Evolutionary conservation across 2,329 filamentous ascomycete species (phyloP).

Genomic region (Colletotrichum eremochloae): DNA sequence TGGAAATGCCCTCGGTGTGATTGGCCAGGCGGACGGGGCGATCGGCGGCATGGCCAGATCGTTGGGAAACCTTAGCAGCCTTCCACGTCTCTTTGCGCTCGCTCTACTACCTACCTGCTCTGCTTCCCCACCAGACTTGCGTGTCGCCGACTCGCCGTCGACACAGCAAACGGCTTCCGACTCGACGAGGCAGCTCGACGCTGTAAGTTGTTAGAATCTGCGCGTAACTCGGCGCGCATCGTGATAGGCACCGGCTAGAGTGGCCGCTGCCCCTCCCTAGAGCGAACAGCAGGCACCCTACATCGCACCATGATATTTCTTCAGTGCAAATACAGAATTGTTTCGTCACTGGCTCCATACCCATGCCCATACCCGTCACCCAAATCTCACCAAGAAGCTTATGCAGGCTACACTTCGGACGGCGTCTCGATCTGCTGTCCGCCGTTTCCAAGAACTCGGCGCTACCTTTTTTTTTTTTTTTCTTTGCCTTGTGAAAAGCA

Average conservation of each 20-base stretch:
- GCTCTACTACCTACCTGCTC: too few species aligned
- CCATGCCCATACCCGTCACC: neutral
- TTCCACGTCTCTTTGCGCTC: slow-evolving; percentile 3
- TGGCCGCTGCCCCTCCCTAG: neutral
- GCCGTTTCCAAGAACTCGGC: slow-evolving; percentile 21
- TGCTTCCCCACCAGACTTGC: neutral
- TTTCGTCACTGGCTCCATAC: neutral
- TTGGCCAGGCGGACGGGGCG: slow-evolving; percentile 22
- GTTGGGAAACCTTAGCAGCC: slow-evolving; percentile 28
- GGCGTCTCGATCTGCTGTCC: slow-evolving; percentile 33
- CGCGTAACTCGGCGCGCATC: neutral
- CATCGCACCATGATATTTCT: neutral
- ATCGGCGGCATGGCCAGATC: slow-evolving; percentile 40
- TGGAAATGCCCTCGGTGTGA: slow-evolving; percentile 25
- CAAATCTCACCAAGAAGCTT: slow-evolving; percentile 3
- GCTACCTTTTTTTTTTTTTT: neutral
- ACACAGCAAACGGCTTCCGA: neutral
- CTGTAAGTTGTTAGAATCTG: neutral
- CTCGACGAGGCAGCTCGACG: slow-evolving; percentile 3
- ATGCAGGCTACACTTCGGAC: slow-evolving; percentile 31
- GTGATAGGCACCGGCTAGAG: neutral
- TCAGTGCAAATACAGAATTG: neutral
- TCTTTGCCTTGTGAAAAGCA: slow-evolving; percentile 4
- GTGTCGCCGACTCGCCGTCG: neutral
- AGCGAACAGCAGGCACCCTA: neutral